Evolutionary conservation across 192 early-diverging fungal genomes (phyloP).

Genomic region (Funneliformis mosseae): DNA sequence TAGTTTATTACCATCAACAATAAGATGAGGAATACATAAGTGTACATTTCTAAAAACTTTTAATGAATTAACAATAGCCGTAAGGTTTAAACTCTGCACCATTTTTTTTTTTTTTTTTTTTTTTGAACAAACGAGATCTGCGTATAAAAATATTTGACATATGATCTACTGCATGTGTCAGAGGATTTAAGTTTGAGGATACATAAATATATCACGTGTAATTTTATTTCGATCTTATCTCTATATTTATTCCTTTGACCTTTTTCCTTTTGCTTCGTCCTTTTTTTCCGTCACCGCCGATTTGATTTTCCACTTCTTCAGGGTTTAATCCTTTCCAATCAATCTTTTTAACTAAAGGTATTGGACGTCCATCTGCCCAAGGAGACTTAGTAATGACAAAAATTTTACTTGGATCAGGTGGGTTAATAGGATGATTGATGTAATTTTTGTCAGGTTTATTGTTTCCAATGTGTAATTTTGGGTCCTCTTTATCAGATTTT

Average conservation of each 20-base stretch:
- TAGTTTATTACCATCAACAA: slow-evolving; percentile 57
- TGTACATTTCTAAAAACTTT: slow-evolving; percentile 61
- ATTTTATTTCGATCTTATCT: not conserved
- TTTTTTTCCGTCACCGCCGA: not conserved
- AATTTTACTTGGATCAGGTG: not conserved
- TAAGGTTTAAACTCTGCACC: slow-evolving; percentile 80
- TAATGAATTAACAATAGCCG: slow-evolving; percentile 60
- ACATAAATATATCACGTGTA: no score
- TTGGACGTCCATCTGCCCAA: slow-evolving; percentile 20
- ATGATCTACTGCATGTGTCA: not conserved
- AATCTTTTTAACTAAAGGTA: not conserved
- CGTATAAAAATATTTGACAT: no score
- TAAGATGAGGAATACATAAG: slow-evolving; percentile 75
- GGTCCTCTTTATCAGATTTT: not conserved
- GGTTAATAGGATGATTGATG: not conserved
- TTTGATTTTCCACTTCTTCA: not conserved
- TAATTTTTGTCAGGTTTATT: not conserved
- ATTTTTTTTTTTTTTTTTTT: no score
- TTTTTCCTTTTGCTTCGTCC: not conserved
- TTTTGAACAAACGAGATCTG: not conserved
- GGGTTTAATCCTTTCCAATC: slow-evolving; percentile 26
- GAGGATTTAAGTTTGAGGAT: no score
- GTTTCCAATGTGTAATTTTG: not conserved
- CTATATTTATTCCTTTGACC: not conserved
- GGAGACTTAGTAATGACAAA: slow-evolving; percentile 18